Evolutionary conservation across 306 rosid species (phyloP).

Genomic region (Styphnolobium japonicum): DNA sequence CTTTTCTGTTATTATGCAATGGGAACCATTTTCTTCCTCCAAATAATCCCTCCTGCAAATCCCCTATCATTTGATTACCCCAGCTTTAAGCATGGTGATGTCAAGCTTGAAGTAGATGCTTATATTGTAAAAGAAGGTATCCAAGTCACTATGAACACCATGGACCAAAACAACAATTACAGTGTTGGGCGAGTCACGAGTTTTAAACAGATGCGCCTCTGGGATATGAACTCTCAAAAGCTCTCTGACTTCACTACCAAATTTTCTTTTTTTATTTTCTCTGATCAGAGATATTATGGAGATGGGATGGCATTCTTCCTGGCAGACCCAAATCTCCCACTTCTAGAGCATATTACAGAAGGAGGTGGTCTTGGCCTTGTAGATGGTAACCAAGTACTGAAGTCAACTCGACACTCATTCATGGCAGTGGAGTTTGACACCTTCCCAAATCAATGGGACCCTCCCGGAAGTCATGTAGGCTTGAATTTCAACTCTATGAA

Average conservation of each 20-base stretch:
- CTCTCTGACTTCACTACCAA: slow-evolving; percentile 20
- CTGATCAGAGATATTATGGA: not conserved
- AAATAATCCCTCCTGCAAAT: not conserved
- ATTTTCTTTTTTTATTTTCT: slow-evolving; percentile 32
- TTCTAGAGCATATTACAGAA: not conserved
- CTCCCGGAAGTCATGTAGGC: not conserved
- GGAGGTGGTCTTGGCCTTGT: slow-evolving; percentile 27
- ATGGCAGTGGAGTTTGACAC: slow-evolving; percentile 38
- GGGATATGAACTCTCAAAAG: slow-evolving; percentile 20
- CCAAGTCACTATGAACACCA: not conserved
- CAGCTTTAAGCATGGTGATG: not conserved
- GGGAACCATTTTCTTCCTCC: not conserved
- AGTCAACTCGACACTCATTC: not conserved
- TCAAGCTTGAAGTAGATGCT: slow-evolving; percentile 2
- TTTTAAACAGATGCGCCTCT: slow-evolving; percentile 6
- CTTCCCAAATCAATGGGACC: not conserved
- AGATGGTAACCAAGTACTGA: not conserved
- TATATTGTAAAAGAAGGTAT: not conserved
- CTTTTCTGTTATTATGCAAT: not conserved
- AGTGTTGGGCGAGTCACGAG: slow-evolving; percentile 27
- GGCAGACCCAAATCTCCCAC: slow-evolving; percentile 1
- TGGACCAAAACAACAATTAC: not conserved
- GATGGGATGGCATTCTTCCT: slow-evolving; percentile 44
- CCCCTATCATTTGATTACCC: not conserved
- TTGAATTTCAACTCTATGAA: not conserved